phyloP scores from a whole-genome alignment of 1,284 basidiomycete species.

The Tylopilus sp. region DNA sequence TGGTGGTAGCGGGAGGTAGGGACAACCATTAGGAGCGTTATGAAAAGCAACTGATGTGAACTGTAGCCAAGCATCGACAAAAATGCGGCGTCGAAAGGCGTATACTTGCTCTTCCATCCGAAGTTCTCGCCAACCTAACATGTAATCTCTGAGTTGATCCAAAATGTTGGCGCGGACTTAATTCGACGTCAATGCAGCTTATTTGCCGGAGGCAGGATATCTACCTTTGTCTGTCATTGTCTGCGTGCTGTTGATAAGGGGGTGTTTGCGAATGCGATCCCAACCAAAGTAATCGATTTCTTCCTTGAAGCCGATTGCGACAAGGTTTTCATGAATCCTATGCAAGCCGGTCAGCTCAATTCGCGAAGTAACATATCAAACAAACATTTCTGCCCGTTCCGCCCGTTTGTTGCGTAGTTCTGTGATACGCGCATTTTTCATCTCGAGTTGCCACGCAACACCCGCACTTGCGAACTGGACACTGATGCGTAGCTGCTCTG shows the following conservation, averaged over 20 bases:
- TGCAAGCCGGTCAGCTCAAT: slow-evolving; percentile 11
- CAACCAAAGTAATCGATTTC: slow-evolving; percentile 33
- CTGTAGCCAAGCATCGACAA: slow-evolving; percentile 29
- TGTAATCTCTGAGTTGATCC: slow-evolving; percentile 29
- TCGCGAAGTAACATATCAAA: neutral
- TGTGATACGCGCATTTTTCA: slow-evolving; percentile 19
- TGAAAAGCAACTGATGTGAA: slow-evolving; percentile 21
- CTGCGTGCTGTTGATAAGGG: slow-evolving; percentile 28
- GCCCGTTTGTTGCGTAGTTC: slow-evolving; percentile 25
- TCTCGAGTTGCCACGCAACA: slow-evolving; percentile 26
- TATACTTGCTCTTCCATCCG: slow-evolving; percentile 34
- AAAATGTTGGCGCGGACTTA: slow-evolving; percentile 22
- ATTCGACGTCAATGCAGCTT: slow-evolving; percentile 8
- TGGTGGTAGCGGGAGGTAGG: slow-evolving; percentile 30
- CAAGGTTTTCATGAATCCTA: slow-evolving; percentile 22
- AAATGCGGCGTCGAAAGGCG: slow-evolving; percentile 23
- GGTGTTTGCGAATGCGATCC: slow-evolving; percentile 32
- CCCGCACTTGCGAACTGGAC: slow-evolving; percentile 26
- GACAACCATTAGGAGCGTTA: slow-evolving; percentile 11
- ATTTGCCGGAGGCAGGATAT: neutral
- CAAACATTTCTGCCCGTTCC: slow-evolving; percentile 29
- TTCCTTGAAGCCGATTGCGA: slow-evolving; percentile 22
- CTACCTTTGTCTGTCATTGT: slow-evolving; percentile 22
- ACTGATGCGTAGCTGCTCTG: neutral
- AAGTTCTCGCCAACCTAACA: slow-evolving; percentile 35